These are phyloP conservation scores for Voacanga thouarsii DNA, from an alignment of 257 asterid species.

Conservation along the genomic window DNA sequence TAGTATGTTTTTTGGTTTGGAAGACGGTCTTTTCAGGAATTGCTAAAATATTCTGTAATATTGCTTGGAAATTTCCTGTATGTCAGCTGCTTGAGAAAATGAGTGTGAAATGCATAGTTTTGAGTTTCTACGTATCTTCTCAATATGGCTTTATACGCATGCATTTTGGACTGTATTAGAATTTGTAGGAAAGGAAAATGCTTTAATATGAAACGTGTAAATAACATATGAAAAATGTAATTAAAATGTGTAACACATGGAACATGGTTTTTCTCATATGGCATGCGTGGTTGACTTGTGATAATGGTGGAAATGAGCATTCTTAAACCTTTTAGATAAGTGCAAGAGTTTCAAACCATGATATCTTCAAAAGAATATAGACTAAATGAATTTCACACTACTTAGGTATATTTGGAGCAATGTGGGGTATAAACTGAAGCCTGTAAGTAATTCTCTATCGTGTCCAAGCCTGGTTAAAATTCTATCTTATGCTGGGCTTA, in stretches of 20 bases:
- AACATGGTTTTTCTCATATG: neutral
- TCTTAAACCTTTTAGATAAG: neutral
- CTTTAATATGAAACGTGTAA: neutral
- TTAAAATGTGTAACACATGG: neutral
- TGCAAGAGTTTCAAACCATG: neutral
- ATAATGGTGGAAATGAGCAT: neutral
- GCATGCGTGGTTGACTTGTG: neutral
- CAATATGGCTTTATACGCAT: neutral
- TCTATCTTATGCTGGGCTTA: neutral
- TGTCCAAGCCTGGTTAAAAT: neutral
- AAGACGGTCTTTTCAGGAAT: neutral
- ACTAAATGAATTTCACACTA: neutral
- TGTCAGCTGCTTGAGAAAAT: neutral
- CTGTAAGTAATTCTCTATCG: neutral
- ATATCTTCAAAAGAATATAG: neutral
- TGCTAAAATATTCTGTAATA: neutral
- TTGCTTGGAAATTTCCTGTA: neutral
- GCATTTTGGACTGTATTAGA: neutral
- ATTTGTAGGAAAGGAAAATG: neutral
- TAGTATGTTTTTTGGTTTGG: neutral
- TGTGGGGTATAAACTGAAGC: neutral
- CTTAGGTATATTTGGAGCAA: neutral
- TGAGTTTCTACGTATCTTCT: neutral
- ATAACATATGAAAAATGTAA: neutral
- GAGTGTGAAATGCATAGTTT: neutral